Evolutionary conservation across 768 basidiomycete species (phyloP).

Genomic region (Leccinum subgranulosum): DNA sequence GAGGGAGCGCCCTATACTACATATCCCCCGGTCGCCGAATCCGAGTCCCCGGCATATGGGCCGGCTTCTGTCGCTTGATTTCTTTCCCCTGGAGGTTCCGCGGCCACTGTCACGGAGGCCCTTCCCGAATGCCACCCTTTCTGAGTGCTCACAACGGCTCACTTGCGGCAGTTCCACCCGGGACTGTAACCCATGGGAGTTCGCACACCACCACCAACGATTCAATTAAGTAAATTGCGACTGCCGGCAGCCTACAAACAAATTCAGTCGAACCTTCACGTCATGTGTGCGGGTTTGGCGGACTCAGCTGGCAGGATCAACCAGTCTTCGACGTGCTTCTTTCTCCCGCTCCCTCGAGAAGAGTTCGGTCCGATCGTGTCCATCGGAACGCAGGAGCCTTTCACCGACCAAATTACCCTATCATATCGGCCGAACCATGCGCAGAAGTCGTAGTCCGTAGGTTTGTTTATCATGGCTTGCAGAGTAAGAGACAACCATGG

Average conservation of each 20-base stretch:
- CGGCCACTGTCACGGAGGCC: not conserved
- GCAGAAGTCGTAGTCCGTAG: not conserved
- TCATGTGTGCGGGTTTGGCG: not conserved
- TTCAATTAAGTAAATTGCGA: not conserved
- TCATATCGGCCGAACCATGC: not conserved
- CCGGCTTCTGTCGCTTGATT: not conserved
- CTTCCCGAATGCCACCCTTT: not conserved
- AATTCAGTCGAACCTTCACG: not conserved
- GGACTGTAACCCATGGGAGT: not conserved
- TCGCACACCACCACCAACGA: not conserved
- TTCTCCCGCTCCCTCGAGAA: not conserved
- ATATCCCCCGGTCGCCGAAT: not conserved
- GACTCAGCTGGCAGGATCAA: not conserved
- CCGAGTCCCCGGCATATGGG: not conserved
- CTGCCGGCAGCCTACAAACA: not conserved
- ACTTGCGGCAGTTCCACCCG: not conserved
- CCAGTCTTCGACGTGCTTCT: not conserved
- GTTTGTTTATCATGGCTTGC: not conserved
- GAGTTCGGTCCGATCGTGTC: not conserved
- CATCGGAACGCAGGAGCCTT: not conserved
- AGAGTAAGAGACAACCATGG: not conserved
- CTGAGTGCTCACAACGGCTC: conserved; percentile 1
- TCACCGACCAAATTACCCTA: not conserved
- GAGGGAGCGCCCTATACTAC: not conserved
- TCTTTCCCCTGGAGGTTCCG: not conserved